These are phyloP conservation scores for Apiotrichum domesticum DNA, from an alignment of 1,284 basidiomycete species.

Conservation along the genomic window DNA sequence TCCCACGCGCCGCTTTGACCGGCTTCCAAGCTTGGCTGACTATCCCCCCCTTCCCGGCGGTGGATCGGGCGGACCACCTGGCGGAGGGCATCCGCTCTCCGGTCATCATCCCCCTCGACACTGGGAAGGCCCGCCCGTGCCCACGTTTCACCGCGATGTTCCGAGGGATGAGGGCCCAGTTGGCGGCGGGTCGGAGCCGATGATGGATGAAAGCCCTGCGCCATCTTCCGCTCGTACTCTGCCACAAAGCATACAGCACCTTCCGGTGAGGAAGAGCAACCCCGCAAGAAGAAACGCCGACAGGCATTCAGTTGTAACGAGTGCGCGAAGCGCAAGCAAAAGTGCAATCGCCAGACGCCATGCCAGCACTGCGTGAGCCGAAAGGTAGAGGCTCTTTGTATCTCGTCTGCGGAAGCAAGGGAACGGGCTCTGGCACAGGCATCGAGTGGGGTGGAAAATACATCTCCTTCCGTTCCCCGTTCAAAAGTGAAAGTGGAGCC, in stretches of 20 bases:
- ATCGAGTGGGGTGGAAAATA: slow-evolving; percentile 13
- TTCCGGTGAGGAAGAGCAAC: slow-evolving; percentile 3
- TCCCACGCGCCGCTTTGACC: neutral
- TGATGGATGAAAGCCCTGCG: neutral
- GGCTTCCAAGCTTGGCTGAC: neutral
- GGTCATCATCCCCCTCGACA: neutral
- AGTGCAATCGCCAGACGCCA: slow-evolving; percentile 43
- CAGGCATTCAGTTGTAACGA: slow-evolving; percentile 40
- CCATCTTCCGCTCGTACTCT: neutral
- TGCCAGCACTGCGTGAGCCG: slow-evolving; percentile 42
- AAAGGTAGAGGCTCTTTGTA: slow-evolving; percentile 37
- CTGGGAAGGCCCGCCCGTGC: neutral
- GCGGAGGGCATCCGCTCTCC: neutral
- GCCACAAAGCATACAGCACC: slow-evolving; percentile 19
- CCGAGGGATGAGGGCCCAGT: neutral
- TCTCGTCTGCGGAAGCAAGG: slow-evolving; percentile 17
- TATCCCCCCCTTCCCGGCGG: neutral
- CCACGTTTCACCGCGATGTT: neutral
- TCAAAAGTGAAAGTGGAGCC: neutral
- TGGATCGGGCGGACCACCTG: neutral
- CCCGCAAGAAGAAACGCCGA: slow-evolving; percentile 40
- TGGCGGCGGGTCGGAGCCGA: neutral
- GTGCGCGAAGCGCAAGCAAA: slow-evolving; percentile 43
- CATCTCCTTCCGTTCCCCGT: slow-evolving; percentile 14
- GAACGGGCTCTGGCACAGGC: neutral